Percentiles rank a stretch among this genome's conserved stretches.
Evolutionary conservation across 148 eudicot genomes (phyloP).

Genomic region (Vaccinium myrtillus): DNA sequence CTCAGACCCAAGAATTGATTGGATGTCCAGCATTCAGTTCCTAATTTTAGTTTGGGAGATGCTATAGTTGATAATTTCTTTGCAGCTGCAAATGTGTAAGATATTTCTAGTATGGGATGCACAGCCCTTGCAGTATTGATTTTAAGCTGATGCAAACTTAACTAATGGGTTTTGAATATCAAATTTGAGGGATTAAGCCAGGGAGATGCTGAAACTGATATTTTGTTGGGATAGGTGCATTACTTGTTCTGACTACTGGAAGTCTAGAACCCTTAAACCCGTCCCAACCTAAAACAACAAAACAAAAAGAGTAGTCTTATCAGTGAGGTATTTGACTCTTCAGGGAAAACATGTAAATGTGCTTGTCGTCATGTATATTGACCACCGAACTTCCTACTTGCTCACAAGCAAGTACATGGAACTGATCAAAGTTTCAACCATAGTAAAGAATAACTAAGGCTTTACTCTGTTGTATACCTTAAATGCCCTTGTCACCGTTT

Average conservation of each 20-base stretch:
- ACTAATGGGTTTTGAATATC: not conserved
- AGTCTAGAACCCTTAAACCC: not conserved
- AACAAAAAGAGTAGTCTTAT: not conserved
- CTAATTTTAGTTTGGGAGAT: slow-evolving; percentile 11
- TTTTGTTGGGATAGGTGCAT: not conserved
- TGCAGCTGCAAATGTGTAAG: not conserved
- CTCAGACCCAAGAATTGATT: not conserved
- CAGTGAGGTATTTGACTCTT: not conserved
- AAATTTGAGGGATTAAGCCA: not conserved
- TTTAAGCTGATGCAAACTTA: not conserved
- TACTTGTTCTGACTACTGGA: not conserved
- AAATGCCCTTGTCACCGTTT: too few relatives aligned
- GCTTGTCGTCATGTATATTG: not conserved
- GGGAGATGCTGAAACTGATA: slow-evolving; percentile 1
- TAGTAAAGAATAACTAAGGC: not conserved
- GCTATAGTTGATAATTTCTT: not conserved
- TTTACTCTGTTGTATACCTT: not conserved
- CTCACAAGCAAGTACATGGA: not conserved
- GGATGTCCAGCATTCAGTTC: not conserved
- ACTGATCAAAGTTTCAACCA: not conserved
- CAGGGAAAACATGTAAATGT: not conserved
- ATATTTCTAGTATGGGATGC: slow-evolving; percentile 2
- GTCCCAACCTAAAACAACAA: not conserved
- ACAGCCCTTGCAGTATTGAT: not conserved
- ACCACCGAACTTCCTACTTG: too few relatives aligned